Evolutionary conservation across 805 yeast species (phyloP), one percentile per base, ranked within the genome.

Genomic region (Kregervanrija pseudodelftensis): DNA sequence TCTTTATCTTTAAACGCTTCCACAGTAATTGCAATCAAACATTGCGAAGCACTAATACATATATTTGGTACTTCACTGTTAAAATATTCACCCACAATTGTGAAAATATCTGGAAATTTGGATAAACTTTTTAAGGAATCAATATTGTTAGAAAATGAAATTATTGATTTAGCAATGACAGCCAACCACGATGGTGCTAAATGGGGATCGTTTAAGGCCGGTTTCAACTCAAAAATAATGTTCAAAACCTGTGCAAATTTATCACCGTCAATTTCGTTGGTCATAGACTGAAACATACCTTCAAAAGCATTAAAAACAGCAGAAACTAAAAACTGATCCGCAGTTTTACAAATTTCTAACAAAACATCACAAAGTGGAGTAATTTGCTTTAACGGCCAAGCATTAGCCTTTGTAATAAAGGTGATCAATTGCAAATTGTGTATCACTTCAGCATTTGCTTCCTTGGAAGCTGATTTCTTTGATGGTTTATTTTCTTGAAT

Each of bases 151-250:
- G 84, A 64, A 51, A 76, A 79, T 0, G 83, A 68, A 3, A 74
- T 65, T 39, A 77, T 67, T 39, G 91, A 95, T 57, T 88, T 89
- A 8, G 96, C 93, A 38, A 91, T 76, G 15, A 90, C 95, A 1
- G 97, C 96, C 36, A 89, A 74, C 99, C 99, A 93, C 11, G 96
- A 77, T 11, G 95, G 96, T 2, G 91, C 88, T 52, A 93, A 73
- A 61, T 88, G 90, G 30, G 82, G 72, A 59, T 93, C 98, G 54
- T 82, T 84, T 16, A 76, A 61, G 1, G 95, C 73, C 4, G 99
- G 99, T 53, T 80, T 82, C 58, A 90, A 71, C 49, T 84, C 85
- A 54, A 86, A 76, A 37, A 93, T 78, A 38, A 85, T 76, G 53
- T 83, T 78, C 47, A 88, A 67, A 10, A 88, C 80, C 44, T 69